A percentile compares a stretch with the other conserved stretches of the same genome.
Conservation (phyloP, 768 basidiomycete species). For the Auricularia sp. region DNA sequence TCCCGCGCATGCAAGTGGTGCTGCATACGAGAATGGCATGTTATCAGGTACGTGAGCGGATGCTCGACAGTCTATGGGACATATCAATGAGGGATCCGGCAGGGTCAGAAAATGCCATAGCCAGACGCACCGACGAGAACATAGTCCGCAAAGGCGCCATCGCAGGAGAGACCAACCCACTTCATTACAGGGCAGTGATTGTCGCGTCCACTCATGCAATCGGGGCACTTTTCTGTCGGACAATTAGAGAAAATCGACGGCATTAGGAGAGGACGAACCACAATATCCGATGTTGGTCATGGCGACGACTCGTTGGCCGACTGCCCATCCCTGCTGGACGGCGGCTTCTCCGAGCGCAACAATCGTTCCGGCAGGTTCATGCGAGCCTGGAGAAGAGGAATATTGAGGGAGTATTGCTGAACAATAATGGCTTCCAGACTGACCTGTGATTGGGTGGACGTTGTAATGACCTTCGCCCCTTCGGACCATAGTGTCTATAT, state of each 20-base stretch:
- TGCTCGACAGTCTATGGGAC: not conserved
- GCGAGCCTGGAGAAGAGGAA: not conserved
- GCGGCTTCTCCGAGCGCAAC: constrained; percentile 5
- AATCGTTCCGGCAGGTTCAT: constrained; percentile 5
- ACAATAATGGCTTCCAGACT: not conserved
- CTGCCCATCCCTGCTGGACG: not conserved
- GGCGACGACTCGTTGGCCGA: not conserved
- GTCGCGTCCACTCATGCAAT: constrained; percentile 1
- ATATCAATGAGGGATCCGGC: not conserved
- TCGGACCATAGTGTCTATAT: not conserved
- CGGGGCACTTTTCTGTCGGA: constrained; percentile 1
- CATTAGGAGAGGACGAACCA: not conserved
- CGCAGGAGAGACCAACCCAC: constrained; percentile 1
- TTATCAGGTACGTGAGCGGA: constrained; percentile 4
- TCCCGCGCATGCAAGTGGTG: constrained; percentile 9
- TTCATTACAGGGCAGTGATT: constrained; percentile 1
- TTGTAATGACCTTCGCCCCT: not conserved
- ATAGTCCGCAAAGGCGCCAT: constrained; percentile 8
- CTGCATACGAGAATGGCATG: constrained; percentile 6
- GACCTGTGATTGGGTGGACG: constrained; percentile 2
- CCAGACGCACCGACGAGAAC: constrained; percentile 2
- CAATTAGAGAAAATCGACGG: not conserved
- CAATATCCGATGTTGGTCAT: not conserved
- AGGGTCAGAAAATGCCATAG: not conserved
- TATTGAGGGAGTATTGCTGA: not conserved